Conservation (phyloP, 2,329 filamentous ascomycete species). For the Raffaelea arxii region DNA sequence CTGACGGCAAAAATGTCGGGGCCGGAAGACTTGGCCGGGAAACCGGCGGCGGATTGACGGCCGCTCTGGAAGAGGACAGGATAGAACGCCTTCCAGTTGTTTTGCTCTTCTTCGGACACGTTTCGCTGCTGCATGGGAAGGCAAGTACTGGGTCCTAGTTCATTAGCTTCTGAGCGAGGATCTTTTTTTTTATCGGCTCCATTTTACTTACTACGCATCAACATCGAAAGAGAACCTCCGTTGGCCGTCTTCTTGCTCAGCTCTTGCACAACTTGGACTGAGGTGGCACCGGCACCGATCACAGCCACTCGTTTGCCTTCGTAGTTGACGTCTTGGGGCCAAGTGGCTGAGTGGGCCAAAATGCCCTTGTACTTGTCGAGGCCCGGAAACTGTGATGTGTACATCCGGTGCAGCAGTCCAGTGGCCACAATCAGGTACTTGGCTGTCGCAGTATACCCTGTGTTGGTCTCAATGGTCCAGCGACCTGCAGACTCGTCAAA, state of each 20-base stretch:
- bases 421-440: conserved; percentile 35
- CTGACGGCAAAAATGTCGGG: conserved; percentile 30
- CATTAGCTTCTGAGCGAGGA: too few relatives aligned
- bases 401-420: conserved; percentile 34
- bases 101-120: conserved; percentile 35
- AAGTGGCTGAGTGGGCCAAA: conserved; percentile 10
- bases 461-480: conserved; percentile 35
- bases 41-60: conserved; percentile 37
- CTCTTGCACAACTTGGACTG: conserved; percentile 13
- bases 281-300: conserved; percentile 13
- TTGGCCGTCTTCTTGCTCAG: conserved; percentile 24
- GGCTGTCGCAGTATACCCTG: conserved; percentile 26
- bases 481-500: conserved; percentile 24
- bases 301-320: conserved; percentile 12
- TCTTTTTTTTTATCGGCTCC: too few relatives aligned
- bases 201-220: too few relatives aligned
- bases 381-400: conserved; percentile 26
- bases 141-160: conserved; percentile 46
- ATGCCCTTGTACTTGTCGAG: conserved; percentile 8
- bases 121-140: conserved; percentile 45
- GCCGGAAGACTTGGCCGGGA: conserved; percentile 37
- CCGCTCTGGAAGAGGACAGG: conserved; percentile 32
- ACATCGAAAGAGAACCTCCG: too few relatives aligned
- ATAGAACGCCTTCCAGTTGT: conserved; percentile 25
- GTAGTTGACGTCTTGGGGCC: conserved; percentile 6